phyloP scores from a whole-genome alignment of 202 grass and related monocot genomes.

The Schoenoplectus tabernaemontani region DNA sequence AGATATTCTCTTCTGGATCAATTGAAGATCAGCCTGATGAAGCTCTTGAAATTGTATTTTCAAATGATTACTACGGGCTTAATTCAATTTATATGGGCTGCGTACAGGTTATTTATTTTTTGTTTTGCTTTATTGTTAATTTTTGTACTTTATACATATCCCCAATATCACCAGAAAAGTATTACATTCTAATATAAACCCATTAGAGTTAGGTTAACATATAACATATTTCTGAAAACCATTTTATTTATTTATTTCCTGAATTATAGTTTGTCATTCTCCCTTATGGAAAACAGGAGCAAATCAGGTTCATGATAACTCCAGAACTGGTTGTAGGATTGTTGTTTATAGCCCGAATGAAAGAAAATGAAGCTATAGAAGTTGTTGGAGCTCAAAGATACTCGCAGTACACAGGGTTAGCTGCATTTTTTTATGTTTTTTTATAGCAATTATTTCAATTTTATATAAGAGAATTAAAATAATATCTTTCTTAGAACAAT shows the following conservation, averaged over 20 bases:
- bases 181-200: not conserved
- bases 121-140: not conserved
- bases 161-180: not conserved
- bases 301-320: slow-evolving; percentile 88
- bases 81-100: slow-evolving; percentile 77
- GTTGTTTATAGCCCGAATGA: slow-evolving; percentile 83
- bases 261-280: not conserved
- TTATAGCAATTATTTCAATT: not conserved
- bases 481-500: not conserved
- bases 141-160: not conserved
- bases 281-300: slow-evolving; percentile 41
- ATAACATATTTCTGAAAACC: not conserved
- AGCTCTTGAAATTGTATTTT: slow-evolving; percentile 76
- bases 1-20: slow-evolving; percentile 56
- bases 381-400: slow-evolving; percentile 83
- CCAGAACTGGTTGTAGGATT: slow-evolving; percentile 73
- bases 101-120: slow-evolving; percentile 51
- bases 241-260: not conserved
- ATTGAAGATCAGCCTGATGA: slow-evolving; percentile 83
- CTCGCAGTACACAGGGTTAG: slow-evolving; percentile 69
- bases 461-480: slow-evolving; percentile 16
- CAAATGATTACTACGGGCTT: slow-evolving; percentile 80
- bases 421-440: slow-evolving; percentile 9
- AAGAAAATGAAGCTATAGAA: slow-evolving; percentile 89
- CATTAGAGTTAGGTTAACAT: not conserved